Percentiles rank a stretch among this genome's conserved stretches.
phyloP scores from a whole-genome alignment of 2,329 filamentous ascomycete genomes.

The Xylaria digitata region DNA sequence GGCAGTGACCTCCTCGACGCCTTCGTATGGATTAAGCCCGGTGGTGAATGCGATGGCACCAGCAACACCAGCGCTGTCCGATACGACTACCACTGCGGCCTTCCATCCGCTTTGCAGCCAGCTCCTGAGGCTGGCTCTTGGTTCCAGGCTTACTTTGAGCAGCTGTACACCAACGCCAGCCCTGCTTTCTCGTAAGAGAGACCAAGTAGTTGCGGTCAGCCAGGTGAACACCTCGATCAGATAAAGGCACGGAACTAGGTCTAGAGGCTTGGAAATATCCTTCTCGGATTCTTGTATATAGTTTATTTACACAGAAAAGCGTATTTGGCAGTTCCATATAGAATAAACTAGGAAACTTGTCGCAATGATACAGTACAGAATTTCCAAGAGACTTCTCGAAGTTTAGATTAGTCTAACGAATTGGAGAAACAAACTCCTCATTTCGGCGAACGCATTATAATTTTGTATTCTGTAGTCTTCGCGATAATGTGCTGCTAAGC shows the following conservation, averaged over 20 bases:
- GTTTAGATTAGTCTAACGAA: too few species aligned
- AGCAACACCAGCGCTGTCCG: slow-evolving; percentile 57
- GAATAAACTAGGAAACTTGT: background rate
- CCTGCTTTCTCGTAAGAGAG: slow-evolving; percentile 56
- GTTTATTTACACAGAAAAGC: slow-evolving; percentile 13
- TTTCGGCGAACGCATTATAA: too few species aligned
- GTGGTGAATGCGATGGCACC: slow-evolving; percentile 60
- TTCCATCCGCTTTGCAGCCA: slow-evolving; percentile 66
- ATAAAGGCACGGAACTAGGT: background rate
- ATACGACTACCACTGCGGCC: slow-evolving; percentile 66
- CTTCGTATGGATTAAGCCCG: slow-evolving; percentile 73
- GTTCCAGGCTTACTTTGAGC: slow-evolving; percentile 72
- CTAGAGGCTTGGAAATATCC: slow-evolving; percentile 3
- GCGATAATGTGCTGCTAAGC: too few species aligned
- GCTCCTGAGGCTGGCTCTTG: slow-evolving; percentile 77
- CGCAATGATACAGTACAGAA: background rate
- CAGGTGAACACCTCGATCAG: background rate
- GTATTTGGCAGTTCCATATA: background rate
- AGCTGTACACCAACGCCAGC: slow-evolving; percentile 66
- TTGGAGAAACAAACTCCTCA: too few species aligned
- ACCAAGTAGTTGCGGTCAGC: background rate
- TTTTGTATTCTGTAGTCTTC: too few species aligned
- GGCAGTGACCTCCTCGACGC: slow-evolving; percentile 65
- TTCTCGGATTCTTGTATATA: slow-evolving; percentile 36
- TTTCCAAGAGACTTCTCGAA: too few species aligned